Conservation (phyloP, 495 filamentous ascomycete species). For the Penicillium nucicola region DNA sequence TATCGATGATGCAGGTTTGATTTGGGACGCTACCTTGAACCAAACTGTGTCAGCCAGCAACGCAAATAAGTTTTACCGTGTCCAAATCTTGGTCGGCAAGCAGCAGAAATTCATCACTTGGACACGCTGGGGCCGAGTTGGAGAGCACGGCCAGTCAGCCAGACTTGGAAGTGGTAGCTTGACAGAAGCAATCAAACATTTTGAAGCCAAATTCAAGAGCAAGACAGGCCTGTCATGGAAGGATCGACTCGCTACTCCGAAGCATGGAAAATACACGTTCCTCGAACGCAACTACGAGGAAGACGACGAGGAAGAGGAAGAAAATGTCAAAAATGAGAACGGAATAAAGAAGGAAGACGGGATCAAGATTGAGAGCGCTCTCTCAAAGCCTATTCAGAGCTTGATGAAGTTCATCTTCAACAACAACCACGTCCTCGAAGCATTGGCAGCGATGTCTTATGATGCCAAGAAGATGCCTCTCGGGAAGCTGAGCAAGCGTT, state of each 20-base stretch:
- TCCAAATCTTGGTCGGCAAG: conserved; percentile 45
- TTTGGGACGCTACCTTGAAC: conserved; percentile 57
- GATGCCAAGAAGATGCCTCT: conserved; percentile 75
- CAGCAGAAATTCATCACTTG: conserved; percentile 47
- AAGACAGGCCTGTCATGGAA: conserved; percentile 72
- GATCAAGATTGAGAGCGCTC: conserved; percentile 44
- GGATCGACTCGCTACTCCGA: conserved; percentile 56
- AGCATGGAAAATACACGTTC: conserved; percentile 70
- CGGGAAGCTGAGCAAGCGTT: conserved; percentile 76
- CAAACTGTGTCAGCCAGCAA: conserved; percentile 51
- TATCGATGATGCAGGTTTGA: conserved; percentile 58
- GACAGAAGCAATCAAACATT: conserved; percentile 47
- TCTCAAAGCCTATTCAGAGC: conserved; percentile 56
- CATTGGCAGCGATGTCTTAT: conserved; percentile 69
- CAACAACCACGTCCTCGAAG: conserved; percentile 57
- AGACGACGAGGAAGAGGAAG: conserved; percentile 61
- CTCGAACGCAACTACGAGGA: conserved; percentile 66
- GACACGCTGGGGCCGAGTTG: conserved; percentile 79
- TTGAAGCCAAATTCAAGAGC: conserved; percentile 73
- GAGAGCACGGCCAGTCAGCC: conserved; percentile 62
- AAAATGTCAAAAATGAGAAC: conserved; percentile 27
- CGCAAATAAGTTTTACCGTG: conserved; percentile 72
- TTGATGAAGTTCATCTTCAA: conserved; percentile 86
- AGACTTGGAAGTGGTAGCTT: conserved; percentile 41
- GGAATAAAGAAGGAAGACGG: conserved; percentile 25